Evolutionary conservation across 2,329 filamentous ascomycete species (phyloP).

Genomic region (Pseudocercospora vitis): DNA sequence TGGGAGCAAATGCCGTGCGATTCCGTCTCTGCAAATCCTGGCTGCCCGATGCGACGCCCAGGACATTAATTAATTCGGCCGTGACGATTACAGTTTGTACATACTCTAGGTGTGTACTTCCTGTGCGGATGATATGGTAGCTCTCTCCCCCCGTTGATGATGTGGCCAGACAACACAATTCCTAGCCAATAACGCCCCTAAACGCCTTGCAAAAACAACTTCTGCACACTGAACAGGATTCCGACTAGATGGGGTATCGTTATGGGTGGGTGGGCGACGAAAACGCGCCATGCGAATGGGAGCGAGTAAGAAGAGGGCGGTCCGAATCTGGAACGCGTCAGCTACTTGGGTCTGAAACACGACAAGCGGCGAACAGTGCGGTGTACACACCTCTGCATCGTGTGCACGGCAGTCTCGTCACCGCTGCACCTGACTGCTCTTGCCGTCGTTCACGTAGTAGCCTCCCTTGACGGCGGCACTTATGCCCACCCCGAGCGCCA

Average conservation of each 20-base stretch:
- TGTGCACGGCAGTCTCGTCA: neutral
- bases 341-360: conserved; percentile 5
- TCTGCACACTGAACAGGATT: conserved; percentile 8
- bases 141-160: conserved; percentile 4
- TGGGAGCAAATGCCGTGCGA: conserved; percentile 1
- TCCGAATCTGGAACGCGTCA: conserved; percentile 5
- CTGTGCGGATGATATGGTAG: neutral
- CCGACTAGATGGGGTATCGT: conserved; percentile 2
- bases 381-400: neutral
- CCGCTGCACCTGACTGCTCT: conserved; percentile 5
- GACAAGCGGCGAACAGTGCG: conserved; percentile 3
- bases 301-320: neutral
- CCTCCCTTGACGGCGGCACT: conserved; percentile 51
- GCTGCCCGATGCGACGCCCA: neutral
- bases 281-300: neutral
- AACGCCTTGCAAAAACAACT: conserved; percentile 8
- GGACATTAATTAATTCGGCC: conserved; percentile 3
- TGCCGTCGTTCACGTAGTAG: conserved; percentile 39
- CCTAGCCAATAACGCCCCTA: neutral
- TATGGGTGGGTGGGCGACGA: conserved; percentile 2
- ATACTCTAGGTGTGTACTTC: neutral
- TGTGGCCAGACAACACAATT: neutral
- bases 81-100: conserved; percentile 1
- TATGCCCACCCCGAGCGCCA: conserved; percentile 52
- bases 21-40: neutral